These are phyloP conservation scores for Fusarium aywerte DNA, from an alignment of 2,329 filamentous ascomycete genomes.

Conservation along the genomic window DNA sequence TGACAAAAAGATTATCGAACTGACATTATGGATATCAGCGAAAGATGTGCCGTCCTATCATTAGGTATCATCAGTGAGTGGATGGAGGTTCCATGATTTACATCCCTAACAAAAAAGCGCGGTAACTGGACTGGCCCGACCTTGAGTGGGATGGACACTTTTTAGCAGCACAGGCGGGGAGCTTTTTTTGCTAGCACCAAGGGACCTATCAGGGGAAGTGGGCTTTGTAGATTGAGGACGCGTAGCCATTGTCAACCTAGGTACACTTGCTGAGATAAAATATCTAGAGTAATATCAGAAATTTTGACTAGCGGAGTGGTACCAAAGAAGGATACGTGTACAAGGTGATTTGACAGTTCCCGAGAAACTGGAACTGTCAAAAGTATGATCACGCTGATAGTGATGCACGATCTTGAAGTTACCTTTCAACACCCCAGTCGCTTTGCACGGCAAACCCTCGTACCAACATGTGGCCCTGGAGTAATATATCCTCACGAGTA, in stretches of 20 bases:
- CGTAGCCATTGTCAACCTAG: conserved; percentile 31
- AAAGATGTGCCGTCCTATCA: not conserved
- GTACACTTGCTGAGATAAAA: not conserved
- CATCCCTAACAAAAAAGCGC: conserved; percentile 9
- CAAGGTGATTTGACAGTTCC: not conserved
- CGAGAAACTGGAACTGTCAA: not conserved
- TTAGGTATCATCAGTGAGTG: not conserved
- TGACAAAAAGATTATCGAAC: no score
- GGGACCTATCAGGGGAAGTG: conserved; percentile 38
- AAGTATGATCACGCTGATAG: not conserved
- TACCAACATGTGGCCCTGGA: not conserved
- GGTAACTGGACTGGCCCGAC: conserved; percentile 8
- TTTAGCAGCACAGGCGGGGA: conserved; percentile 15
- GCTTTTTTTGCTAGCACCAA: conserved; percentile 8
- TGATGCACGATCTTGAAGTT: not conserved
- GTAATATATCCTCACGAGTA: not conserved
- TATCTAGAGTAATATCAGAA: not conserved
- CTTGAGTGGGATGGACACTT: not conserved
- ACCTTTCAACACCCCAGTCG: not conserved
- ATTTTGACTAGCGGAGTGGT: not conserved
- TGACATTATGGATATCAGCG: no score
- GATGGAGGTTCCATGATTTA: not conserved
- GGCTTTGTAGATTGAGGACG: conserved; percentile 35
- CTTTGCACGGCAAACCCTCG: not conserved
- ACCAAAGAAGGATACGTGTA: not conserved